Conservation (phyloP, 1,284 basidiomycete species). For the Trichosporon sp. region DNA sequence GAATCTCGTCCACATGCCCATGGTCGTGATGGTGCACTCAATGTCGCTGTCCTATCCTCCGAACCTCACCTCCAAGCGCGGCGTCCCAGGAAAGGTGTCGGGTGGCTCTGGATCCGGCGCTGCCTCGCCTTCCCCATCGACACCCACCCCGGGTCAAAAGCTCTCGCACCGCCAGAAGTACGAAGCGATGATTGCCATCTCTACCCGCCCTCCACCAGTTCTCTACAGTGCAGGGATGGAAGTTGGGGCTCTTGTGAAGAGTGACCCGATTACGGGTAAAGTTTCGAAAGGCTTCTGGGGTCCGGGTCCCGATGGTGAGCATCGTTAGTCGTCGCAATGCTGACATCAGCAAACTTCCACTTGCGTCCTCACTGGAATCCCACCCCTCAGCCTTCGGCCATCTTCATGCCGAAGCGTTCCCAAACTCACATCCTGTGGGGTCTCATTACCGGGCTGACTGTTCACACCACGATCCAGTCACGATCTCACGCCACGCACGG, state of each 20-base stretch:
- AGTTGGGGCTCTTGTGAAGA: constrained; percentile 46
- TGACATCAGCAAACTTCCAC: constrained; percentile 46
- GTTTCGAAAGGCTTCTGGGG: constrained; percentile 55
- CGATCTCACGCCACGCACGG: constrained; percentile 43
- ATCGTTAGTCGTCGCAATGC: neutral
- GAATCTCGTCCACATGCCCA: constrained; percentile 44
- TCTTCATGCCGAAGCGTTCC: constrained; percentile 42
- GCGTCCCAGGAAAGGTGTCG: constrained; percentile 42
- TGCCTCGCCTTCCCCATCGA: constrained; percentile 21
- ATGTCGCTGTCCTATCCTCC: constrained; percentile 52
- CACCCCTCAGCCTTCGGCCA: constrained; percentile 34
- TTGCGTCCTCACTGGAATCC: constrained; percentile 48
- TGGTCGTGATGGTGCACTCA: constrained; percentile 43
- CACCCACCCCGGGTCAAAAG: constrained; percentile 30
- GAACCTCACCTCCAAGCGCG: constrained; percentile 20
- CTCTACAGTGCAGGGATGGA: constrained; percentile 48
- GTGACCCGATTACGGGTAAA: constrained; percentile 53
- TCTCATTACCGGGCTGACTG: constrained; percentile 43
- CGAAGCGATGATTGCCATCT: constrained; percentile 48
- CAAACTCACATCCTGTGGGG: constrained; percentile 52
- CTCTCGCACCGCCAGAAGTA: constrained; percentile 50
- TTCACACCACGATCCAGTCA: constrained; percentile 49
- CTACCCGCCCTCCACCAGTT: constrained; percentile 46
- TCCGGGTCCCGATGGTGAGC: constrained; percentile 49
- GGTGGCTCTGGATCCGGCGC: constrained; percentile 22